phyloP scores from a whole-genome alignment of 345 rosid genomes.

The Pugionium cornutum region DNA sequence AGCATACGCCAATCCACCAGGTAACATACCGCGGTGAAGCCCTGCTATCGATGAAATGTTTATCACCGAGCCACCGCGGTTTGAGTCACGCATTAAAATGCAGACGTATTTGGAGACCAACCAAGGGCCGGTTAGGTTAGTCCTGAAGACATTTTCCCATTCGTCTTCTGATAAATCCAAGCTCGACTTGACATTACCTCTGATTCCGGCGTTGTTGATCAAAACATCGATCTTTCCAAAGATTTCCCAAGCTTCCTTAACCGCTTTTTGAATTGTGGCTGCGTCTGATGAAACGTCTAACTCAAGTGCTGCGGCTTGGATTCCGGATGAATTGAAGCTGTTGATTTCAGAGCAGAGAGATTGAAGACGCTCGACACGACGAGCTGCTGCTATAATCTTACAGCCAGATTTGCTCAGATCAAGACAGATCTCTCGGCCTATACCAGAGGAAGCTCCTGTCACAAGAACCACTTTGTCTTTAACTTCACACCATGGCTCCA shows the following conservation, averaged over 20 bases:
- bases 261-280: constrained; percentile 47
- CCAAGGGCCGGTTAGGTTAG: constrained; percentile 80
- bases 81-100: constrained; percentile 53
- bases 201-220: constrained; percentile 75
- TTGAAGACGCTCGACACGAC: constrained; percentile 66
- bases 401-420: constrained; percentile 78
- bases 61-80: constrained; percentile 64
- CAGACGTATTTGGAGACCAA: constrained; percentile 73
- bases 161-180: constrained; percentile 52
- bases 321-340: constrained; percentile 2
- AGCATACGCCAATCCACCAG: constrained; percentile 64
- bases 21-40: constrained; percentile 52
- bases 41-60: constrained; percentile 75
- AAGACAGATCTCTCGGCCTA: constrained; percentile 75
- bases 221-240: constrained; percentile 73
- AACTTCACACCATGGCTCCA: constrained; percentile 75
- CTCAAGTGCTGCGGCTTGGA: constrained; percentile 61
- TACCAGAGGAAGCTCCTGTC: constrained; percentile 86
- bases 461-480: constrained; percentile 73
- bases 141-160: constrained; percentile 57
- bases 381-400: constrained; percentile 65
- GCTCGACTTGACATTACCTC: constrained; percentile 49
- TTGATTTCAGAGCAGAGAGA: constrained; percentile 75
- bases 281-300: constrained; percentile 66
- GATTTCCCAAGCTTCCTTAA: constrained; percentile 62